phyloP scores from a whole-genome alignment of 371 early-diverging fungal species.

The Mortierella sp. region DNA sequence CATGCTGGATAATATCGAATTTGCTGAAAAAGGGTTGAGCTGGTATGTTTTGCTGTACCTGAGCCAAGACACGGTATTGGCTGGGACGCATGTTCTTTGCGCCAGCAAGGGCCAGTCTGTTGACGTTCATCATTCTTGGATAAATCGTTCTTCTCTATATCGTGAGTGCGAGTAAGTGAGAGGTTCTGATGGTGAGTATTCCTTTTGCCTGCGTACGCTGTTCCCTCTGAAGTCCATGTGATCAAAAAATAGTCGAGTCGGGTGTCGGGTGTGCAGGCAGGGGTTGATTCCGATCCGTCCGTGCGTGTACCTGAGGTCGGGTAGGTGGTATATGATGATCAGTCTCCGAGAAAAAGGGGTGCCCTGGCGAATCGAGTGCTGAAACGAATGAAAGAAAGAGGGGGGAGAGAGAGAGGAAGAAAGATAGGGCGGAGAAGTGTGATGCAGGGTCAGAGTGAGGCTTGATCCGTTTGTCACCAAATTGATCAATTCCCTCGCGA shows the following conservation, averaged over 20 bases:
- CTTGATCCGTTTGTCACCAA: constrained; percentile 9
- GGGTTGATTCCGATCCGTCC: constrained; percentile 2
- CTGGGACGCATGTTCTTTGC: constrained; percentile 46
- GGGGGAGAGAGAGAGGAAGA: not conserved
- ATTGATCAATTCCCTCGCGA: constrained; percentile 7
- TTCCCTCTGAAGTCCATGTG: no score
- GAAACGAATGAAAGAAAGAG: not conserved
- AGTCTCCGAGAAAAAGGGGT: constrained; percentile 8
- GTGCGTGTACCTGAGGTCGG: constrained; percentile 1
- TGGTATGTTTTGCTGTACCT: constrained; percentile 29
- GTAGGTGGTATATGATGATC: constrained; percentile 4
- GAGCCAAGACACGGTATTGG: constrained; percentile 54
- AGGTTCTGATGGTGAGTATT: not conserved
- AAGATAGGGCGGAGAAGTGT: not conserved
- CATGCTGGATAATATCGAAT: not conserved
- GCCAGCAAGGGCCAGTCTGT: constrained; percentile 48
- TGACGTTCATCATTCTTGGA: constrained; percentile 44
- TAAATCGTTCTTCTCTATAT: constrained; percentile 6
- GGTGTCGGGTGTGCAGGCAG: not conserved
- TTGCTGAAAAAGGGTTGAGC: not conserved
- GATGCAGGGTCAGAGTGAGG: constrained; percentile 1
- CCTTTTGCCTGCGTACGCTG: not conserved
- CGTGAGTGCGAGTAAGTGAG: not conserved
- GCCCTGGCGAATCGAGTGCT: constrained; percentile 13
- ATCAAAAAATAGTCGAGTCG: constrained; percentile 1